phyloP scores from a whole-genome alignment of 768 basidiomycete genomes.

The Gloeostereum incarnatum region DNA sequence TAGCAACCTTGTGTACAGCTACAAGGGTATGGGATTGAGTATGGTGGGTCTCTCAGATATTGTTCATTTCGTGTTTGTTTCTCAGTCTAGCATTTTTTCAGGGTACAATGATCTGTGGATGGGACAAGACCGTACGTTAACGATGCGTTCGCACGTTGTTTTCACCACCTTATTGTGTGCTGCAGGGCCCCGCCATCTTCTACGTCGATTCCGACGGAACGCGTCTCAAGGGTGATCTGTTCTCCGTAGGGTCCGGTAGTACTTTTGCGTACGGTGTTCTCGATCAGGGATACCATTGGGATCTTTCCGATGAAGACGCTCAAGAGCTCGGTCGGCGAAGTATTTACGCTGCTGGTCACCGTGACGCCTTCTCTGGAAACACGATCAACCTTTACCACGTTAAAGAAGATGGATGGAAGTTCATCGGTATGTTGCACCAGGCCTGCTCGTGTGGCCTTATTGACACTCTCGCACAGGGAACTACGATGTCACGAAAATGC shows the following conservation, averaged over 20 bases:
- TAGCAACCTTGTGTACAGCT: slow-evolving; percentile 93
- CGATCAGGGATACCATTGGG: slow-evolving; percentile 93
- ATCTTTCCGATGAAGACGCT: slow-evolving; percentile 86
- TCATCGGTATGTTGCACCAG: slow-evolving; percentile 61
- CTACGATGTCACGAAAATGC: slow-evolving; percentile 84
- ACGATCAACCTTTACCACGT: slow-evolving; percentile 95
- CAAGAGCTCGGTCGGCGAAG: slow-evolving; percentile 89
- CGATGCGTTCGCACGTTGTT: background rate
- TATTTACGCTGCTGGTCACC: slow-evolving; percentile 95
- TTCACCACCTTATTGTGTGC: slow-evolving; percentile 3
- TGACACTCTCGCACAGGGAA: slow-evolving; percentile 48
- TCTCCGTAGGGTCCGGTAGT: slow-evolving; percentile 97
- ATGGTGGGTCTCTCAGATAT: slow-evolving; percentile 56
- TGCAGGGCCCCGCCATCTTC: slow-evolving; percentile 84
- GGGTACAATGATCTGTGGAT: slow-evolving; percentile 99
- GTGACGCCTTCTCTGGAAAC: slow-evolving; percentile 95
- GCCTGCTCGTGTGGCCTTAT: background rate
- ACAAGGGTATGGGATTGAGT: slow-evolving; percentile 98
- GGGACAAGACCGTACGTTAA: slow-evolving; percentile 88
- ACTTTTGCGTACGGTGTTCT: slow-evolving; percentile 99
- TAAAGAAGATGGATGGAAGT: slow-evolving; percentile 91
- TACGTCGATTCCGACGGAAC: slow-evolving; percentile 98
- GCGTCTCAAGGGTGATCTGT: slow-evolving; percentile 92
- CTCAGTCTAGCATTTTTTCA: slow-evolving; percentile 18
- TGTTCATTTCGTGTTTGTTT: background rate